Evolutionary conservation across 306 rosid species (phyloP).

Genomic region (Dalbergia cochinchinensis): DNA sequence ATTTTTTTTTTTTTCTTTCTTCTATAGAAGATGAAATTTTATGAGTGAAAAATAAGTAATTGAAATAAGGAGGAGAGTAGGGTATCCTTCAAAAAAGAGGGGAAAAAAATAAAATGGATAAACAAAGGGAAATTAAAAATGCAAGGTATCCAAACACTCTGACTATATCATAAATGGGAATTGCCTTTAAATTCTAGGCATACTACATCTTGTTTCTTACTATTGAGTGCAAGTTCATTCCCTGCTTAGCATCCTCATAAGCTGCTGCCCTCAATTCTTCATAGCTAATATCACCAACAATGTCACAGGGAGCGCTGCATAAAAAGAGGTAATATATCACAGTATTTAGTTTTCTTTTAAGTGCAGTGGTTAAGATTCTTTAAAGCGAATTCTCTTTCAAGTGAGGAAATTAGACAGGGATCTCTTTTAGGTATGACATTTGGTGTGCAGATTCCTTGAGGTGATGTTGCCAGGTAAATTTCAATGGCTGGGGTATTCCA

Average conservation of each 20-base stretch:
- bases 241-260: slow-evolving; percentile 81
- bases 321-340: slow-evolving; percentile 40
- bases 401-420: slow-evolving; percentile 32
- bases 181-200: slow-evolving; percentile 27
- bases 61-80: slow-evolving; percentile 18
- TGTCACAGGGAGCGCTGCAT: slow-evolving; percentile 84
- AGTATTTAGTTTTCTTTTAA: slow-evolving; percentile 15
- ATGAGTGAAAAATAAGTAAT: slow-evolving; percentile 16
- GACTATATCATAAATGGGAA: slow-evolving; percentile 9
- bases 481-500: slow-evolving; percentile 24
- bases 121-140: slow-evolving; percentile 14
- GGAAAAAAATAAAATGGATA: neutral
- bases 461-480: slow-evolving; percentile 28
- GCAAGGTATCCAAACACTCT: slow-evolving; percentile 20
- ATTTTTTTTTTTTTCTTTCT: slow-evolving; percentile 28
- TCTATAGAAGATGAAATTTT: neutral
- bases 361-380: slow-evolving; percentile 17
- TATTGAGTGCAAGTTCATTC: slow-evolving; percentile 72
- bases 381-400: slow-evolving; percentile 29
- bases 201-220: slow-evolving; percentile 60
- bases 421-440: slow-evolving; percentile 11
- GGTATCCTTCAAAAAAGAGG: slow-evolving; percentile 4
- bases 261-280: slow-evolving; percentile 91
- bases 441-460: slow-evolving; percentile 12
- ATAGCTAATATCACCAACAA: slow-evolving; percentile 85